Percentiles rank a stretch among this genome's conserved stretches.
These are phyloP conservation scores for Pythium angustatum DNA, from an alignment of 352 stramenopile genomes.

Conservation along the genomic window DNA sequence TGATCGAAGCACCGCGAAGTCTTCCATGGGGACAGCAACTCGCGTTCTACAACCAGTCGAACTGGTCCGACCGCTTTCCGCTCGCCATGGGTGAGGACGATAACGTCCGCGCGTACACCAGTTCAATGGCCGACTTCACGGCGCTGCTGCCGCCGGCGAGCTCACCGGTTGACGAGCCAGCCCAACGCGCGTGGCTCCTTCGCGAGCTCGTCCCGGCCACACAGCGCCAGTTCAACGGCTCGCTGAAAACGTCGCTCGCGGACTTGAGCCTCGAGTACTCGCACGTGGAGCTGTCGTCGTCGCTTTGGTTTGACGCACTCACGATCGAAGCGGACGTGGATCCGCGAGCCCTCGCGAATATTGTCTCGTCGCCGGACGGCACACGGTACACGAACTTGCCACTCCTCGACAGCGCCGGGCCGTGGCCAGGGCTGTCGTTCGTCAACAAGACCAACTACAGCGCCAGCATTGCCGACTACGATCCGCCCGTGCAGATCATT, in stretches of 20 bases:
- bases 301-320: neutral
- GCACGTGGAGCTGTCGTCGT: neutral
- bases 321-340: neutral
- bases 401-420: neutral
- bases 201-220: neutral
- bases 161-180: no score
- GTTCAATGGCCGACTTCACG: no score
- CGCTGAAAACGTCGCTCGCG: neutral
- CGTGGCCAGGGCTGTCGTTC: neutral
- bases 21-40: no score
- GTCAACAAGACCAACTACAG: neutral
- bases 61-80: no score
- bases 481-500: neutral
- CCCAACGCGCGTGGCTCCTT: neutral
- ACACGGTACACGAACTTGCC: neutral
- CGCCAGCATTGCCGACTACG: no score
- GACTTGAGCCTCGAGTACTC: neutral
- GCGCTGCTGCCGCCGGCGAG: no score
- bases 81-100: no score
- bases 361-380: no score
- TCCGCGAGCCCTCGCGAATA: neutral
- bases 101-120: no score
- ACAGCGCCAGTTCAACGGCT: neutral
- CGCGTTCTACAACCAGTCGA: no score
- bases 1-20: no score